These are phyloP conservation scores for Hebeloma cylindrosporum DNA, from an alignment of 768 basidiomycete genomes.

Conservation along the genomic window DNA sequence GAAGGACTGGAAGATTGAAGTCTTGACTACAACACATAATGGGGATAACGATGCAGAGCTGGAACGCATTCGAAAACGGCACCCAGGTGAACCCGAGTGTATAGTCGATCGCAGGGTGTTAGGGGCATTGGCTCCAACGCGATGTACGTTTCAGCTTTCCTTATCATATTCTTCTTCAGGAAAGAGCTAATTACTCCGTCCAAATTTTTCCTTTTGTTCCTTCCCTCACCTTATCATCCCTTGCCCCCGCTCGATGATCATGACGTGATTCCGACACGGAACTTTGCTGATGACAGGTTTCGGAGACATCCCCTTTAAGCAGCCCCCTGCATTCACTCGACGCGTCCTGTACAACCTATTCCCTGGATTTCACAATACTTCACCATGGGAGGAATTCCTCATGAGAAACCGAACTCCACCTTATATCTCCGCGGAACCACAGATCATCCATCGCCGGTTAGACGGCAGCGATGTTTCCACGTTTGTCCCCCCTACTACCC, in stretches of 20 bases:
- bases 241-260: constrained; percentile 7
- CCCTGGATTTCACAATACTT: constrained; percentile 59
- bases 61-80: constrained; percentile 58
- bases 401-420: constrained; percentile 62
- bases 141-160: constrained; percentile 54
- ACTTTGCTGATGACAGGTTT: constrained; percentile 45
- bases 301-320: constrained; percentile 73
- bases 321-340: constrained; percentile 66
- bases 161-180: constrained; percentile 17
- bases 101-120: constrained; percentile 66
- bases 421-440: constrained; percentile 64
- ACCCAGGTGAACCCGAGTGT: constrained; percentile 71
- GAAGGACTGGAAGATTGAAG: constrained; percentile 58
- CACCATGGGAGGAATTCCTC: constrained; percentile 67
- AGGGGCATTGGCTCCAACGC: constrained; percentile 74
- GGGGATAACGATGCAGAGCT: constrained; percentile 68
- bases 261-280: constrained; percentile 9
- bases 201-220: constrained; percentile 13
- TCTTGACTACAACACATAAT: constrained; percentile 68
- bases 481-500: constrained; percentile 3
- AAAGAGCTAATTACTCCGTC: constrained; percentile 8
- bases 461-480: constrained; percentile 22
- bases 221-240: constrained; percentile 8
- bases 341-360: constrained; percentile 66
- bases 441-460: constrained; percentile 57